phyloP scores from a whole-genome alignment of 192 early-diverging fungal species.

The Phycomyces nitens region DNA sequence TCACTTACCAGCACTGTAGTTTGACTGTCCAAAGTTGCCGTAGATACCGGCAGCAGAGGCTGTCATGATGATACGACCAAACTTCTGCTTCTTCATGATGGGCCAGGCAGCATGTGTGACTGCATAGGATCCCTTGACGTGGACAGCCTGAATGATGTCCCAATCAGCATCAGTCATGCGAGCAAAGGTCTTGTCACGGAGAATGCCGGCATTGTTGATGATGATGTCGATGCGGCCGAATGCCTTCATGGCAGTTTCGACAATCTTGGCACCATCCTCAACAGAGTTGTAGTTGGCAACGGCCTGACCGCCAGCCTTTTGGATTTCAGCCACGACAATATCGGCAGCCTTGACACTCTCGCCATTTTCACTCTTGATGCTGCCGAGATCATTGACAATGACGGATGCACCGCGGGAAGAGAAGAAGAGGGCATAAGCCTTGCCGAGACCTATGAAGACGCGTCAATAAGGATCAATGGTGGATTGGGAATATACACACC shows the following conservation, averaged over 20 bases:
- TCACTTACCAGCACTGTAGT: slow-evolving; percentile 70
- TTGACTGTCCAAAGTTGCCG: slow-evolving; percentile 95
- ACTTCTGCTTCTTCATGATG: slow-evolving; percentile 93
- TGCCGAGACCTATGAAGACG: slow-evolving; percentile 56
- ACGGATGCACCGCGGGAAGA: slow-evolving; percentile 87
- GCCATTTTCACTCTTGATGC: slow-evolving; percentile 73
- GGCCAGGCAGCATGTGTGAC: slow-evolving; percentile 97
- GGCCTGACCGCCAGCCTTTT: slow-evolving; percentile 81
- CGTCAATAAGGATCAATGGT: slow-evolving; percentile 10
- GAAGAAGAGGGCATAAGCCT: slow-evolving; percentile 91
- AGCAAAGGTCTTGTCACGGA: slow-evolving; percentile 95
- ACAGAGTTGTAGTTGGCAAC: slow-evolving; percentile 98
- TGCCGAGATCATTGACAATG: slow-evolving; percentile 95
- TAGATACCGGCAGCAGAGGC: slow-evolving; percentile 98
- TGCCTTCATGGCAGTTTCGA: slow-evolving; percentile 92
- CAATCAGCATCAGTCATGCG: slow-evolving; percentile 98
- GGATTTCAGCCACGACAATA: slow-evolving; percentile 92
- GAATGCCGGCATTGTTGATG: slow-evolving; percentile 97
- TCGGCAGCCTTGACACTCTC: slow-evolving; percentile 80
- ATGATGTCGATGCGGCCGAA: slow-evolving; percentile 95
- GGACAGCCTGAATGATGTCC: slow-evolving; percentile 90
- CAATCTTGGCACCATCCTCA: slow-evolving; percentile 95
- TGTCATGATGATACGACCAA: slow-evolving; percentile 84
- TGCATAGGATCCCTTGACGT: slow-evolving; percentile 92
- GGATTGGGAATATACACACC: slow-evolving; percentile 44